These are phyloP conservation scores for Castanopsis chinensis DNA, from an alignment of 306 rosid species.

Conservation along the genomic window DNA sequence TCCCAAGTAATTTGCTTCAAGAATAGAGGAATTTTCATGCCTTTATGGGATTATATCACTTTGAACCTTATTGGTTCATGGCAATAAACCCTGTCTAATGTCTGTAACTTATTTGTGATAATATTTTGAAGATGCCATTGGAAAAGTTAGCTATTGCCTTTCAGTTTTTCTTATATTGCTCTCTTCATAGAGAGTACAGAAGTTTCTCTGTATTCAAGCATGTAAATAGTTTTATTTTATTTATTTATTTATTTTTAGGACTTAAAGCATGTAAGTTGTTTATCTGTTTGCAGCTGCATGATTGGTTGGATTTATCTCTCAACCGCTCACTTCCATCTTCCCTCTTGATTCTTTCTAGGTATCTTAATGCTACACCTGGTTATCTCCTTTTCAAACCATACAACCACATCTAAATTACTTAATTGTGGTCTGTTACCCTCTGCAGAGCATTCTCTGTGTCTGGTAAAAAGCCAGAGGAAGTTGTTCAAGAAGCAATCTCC, in stretches of 20 bases:
- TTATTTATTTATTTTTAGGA: no score
- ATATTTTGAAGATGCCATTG: not conserved
- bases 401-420: slow-evolving; percentile 5
- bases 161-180: not conserved
- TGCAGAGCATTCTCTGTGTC: slow-evolving; percentile 84
- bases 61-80: not conserved
- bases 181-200: not conserved
- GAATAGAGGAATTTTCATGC: not conserved
- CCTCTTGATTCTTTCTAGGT: slow-evolving; percentile 98
- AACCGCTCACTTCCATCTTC: slow-evolving; percentile 96
- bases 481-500: slow-evolving; percentile 80
- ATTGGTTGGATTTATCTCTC: slow-evolving; percentile 97
- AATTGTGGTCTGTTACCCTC: slow-evolving; percentile 14
- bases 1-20: not conserved
- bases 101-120: not conserved
- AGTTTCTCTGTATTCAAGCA: slow-evolving; percentile 14
- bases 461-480: slow-evolving; percentile 88
- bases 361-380: slow-evolving; percentile 20
- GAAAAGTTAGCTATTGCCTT: not conserved
- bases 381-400: not conserved
- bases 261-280: slow-evolving; percentile 3
- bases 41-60: not conserved
- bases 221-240: not conserved
- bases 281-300: slow-evolving; percentile 63
- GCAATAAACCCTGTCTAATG: not conserved